Conservation (phyloP, 306 rosid species). For the Rubus parviflorus region DNA sequence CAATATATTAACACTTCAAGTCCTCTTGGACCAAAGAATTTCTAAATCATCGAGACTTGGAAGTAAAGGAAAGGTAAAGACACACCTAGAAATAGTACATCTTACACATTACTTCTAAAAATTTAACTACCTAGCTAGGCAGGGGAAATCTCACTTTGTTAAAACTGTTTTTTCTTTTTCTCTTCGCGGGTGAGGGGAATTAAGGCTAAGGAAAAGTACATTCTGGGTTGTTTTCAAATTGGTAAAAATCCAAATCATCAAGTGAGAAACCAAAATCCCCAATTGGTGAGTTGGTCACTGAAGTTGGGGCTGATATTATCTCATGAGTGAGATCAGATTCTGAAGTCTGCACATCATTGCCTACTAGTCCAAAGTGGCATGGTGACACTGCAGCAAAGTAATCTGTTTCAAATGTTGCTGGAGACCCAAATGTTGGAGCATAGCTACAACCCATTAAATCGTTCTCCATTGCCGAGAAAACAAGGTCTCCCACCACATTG, state of each 20-base stretch:
- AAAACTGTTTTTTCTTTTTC: background rate
- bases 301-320: slow-evolving; percentile 59
- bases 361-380: slow-evolving; percentile 31
- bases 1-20: background rate
- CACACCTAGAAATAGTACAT: background rate
- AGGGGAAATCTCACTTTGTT: slow-evolving; percentile 11
- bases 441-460: slow-evolving; percentile 32
- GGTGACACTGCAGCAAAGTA: slow-evolving; percentile 37
- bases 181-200: background rate
- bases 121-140: slow-evolving; percentile 20
- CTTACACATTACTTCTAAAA: slow-evolving; percentile 16
- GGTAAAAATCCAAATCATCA: slow-evolving; percentile 47
- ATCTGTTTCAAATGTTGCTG: slow-evolving; percentile 52
- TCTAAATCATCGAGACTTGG: background rate
- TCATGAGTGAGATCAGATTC: slow-evolving; percentile 55
- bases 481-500: slow-evolving; percentile 30
- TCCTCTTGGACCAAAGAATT: slow-evolving; percentile 11
- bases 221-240: slow-evolving; percentile 33
- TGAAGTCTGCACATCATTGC: slow-evolving; percentile 46
- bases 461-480: slow-evolving; percentile 37
- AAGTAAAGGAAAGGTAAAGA: background rate
- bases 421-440: slow-evolving; percentile 37
- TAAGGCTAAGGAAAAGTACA: slow-evolving; percentile 23
- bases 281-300: slow-evolving; percentile 61
- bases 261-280: slow-evolving; percentile 44